phyloP scores from a whole-genome alignment of 495 filamentous ascomycete species.

The Aspergillus egyptiacus region DNA sequence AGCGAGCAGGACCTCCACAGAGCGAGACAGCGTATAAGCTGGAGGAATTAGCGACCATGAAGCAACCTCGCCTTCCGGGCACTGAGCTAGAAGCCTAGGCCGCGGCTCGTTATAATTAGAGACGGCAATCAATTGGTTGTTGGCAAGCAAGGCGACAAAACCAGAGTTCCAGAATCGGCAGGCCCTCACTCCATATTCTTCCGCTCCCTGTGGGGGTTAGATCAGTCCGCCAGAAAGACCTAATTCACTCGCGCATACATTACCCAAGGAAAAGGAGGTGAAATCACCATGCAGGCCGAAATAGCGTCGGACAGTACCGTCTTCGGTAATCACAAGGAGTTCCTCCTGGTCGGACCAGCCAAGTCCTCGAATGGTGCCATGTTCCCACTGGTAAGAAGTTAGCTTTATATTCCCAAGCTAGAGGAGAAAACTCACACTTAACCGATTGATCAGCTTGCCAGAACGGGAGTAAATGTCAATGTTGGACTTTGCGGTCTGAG shows the following conservation, averaged over 20 bases:
- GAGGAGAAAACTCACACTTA: slow-evolving; percentile 48
- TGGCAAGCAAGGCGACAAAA: slow-evolving; percentile 86
- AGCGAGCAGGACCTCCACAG: slow-evolving; percentile 87
- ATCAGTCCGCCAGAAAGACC: background rate
- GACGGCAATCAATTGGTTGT: slow-evolving; percentile 83
- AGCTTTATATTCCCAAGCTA: background rate
- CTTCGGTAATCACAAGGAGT: slow-evolving; percentile 78
- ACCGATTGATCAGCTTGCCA: slow-evolving; percentile 70
- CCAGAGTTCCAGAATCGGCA: slow-evolving; percentile 89
- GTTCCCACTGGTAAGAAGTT: slow-evolving; percentile 69
- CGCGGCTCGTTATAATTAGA: slow-evolving; percentile 86
- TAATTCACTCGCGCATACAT: slow-evolving; percentile 44
- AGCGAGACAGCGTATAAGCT: slow-evolving; percentile 83
- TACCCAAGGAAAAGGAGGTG: slow-evolving; percentile 88
- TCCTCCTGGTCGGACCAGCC: slow-evolving; percentile 98
- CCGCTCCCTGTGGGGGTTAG: slow-evolving; percentile 55
- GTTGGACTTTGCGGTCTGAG: slow-evolving; percentile 66
- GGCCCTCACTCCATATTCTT: slow-evolving; percentile 76
- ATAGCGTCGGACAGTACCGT: slow-evolving; percentile 88
- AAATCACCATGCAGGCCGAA: slow-evolving; percentile 90
- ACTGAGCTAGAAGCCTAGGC: slow-evolving; percentile 71
- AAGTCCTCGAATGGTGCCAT: slow-evolving; percentile 78
- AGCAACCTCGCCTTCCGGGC: slow-evolving; percentile 71
- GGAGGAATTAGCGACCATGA: slow-evolving; percentile 90
- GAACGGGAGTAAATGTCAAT: slow-evolving; percentile 94